Evolutionary conservation across 257 asterid species (phyloP), one percentile per base, ranked within the genome.

Genomic region (Solanum appendiculatum): DNA sequence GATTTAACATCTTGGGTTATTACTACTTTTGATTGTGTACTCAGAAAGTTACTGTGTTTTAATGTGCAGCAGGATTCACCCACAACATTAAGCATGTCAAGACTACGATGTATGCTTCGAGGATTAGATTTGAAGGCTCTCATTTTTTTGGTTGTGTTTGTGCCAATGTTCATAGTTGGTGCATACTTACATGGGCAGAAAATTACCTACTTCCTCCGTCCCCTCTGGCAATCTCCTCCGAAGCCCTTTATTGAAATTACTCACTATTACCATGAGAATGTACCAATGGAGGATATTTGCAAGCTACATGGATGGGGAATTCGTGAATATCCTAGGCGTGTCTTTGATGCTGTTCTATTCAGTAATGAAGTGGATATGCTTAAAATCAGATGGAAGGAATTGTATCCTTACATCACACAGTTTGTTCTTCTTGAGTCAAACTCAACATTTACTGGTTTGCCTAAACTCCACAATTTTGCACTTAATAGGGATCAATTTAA

Each of bases 211-310:
- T 96, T 96, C 87, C 89, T 96, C 27, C 91, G 98, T 66, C 99
- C 99, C 0, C 86, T 96, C 10, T 96, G 99, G 99, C 96, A 94
- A 78, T 93, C 96, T 23, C 98, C 98, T 3, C 99, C 99, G 0
- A 93, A 91, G 88, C 93, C 99, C n/a, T 96, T 96, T 91, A 90
- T 89, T 7, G 97, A 93, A 84, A 91, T 89, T 34, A 91, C 97
- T 70, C 99, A 96, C 74, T 96, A 96, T 92, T 95, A 96, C 80
- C 94, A 95, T 36, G 98, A 93, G 85, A 92, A 94, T 33, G 93
- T 95, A 13, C 88, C 98, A 1, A 96, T 94, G 98, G 96, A 92
- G 89, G 94, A 91, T 89, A 94, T 92, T 13, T 96, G 99, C 85
- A 95, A 90, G 78, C 98, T 96, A 83, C 98, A 96, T 13, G 98